Evolutionary conservation across 2,329 filamentous ascomycete species (phyloP), one percentile per base, ranked within the genome.

Genomic region (Blumeriella jaapii): DNA sequence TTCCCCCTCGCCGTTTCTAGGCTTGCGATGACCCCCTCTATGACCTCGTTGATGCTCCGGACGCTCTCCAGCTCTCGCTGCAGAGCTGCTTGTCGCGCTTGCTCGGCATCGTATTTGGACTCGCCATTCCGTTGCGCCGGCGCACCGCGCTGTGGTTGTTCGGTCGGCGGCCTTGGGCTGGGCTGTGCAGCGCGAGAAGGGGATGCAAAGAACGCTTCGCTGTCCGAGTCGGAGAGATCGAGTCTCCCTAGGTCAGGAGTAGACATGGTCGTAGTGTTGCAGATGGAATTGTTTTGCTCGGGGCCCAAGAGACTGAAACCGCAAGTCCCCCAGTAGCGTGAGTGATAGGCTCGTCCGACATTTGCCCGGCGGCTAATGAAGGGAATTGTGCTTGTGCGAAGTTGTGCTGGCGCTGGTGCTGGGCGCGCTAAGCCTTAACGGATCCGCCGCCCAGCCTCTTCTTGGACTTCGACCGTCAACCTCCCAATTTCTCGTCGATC

Each of bases 41-140:
- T 83, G 25, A 86, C 79, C 49, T 78, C 71, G 59, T 98, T 98
- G 55, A 96, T 82, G 48, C 80, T 80, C 39, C 80, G 76, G 19
- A 98, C 78, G 30, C 78, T 82, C 44, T 86, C 78, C 17, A 96
- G 64, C 60, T 98, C 91, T 36, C 71, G 76, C 11, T 73, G 78
- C 48, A 98, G 64, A 10, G 74, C 71, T 2, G 74, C 74, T 43
- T 94, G 84, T 29, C 82, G 78, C 13, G 71, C 68, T 52, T 82
- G 74, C 48, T 80, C 69, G 3, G 66, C 62, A 43, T 80, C 78
- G 50, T 75, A 75, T 31, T 67, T 60, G 26, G 67, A 66, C 39
- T 69, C 65, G 42, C 57, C 44, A 55, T 62, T 59, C 16, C 46
- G 57, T 48, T 47, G 47, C 15, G 39, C 24, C 15, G 40, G 37